A percentile compares a stretch with the other conserved stretches of the same genome.
These are phyloP conservation scores for Schizonepeta tenuifolia DNA, from an alignment of 257 asterid genomes.

Conservation along the genomic window DNA sequence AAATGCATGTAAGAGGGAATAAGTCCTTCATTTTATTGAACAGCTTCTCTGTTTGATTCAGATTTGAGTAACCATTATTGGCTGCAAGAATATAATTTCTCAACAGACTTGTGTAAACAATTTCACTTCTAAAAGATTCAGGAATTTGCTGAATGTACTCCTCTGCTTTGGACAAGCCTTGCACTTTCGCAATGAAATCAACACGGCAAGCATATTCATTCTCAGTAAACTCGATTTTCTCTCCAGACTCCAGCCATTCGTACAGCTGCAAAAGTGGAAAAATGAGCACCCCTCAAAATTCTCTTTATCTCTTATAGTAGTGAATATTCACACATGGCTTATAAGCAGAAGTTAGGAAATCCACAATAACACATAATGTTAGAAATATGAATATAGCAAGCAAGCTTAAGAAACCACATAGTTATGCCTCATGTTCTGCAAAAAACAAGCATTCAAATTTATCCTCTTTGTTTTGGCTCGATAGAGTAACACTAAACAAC, in stretches of 20 bases:
- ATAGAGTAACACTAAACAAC: background rate
- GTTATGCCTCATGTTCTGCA: background rate
- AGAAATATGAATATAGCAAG: no score
- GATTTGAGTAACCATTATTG: no score
- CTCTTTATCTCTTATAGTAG: background rate
- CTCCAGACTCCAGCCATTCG: slow-evolving; percentile 66
- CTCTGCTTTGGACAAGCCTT: slow-evolving; percentile 67
- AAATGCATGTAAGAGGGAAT: slow-evolving; percentile 53
- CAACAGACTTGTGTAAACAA: slow-evolving; percentile 59
- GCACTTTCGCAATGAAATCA: slow-evolving; percentile 70
- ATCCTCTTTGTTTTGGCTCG: background rate
- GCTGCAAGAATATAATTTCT: slow-evolving; percentile 50
- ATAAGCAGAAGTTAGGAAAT: no score
- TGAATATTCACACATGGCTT: no score
- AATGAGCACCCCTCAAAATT: slow-evolving; percentile 7
- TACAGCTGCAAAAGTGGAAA: slow-evolving; percentile 56
- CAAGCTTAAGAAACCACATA: slow-evolving; percentile 6
- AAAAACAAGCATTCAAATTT: slow-evolving; percentile 5
- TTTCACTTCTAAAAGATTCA: slow-evolving; percentile 59
- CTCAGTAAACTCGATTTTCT: slow-evolving; percentile 49
- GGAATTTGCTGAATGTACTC: slow-evolving; percentile 60
- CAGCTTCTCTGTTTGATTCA: slow-evolving; percentile 63
- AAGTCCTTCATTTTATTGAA: slow-evolving; percentile 76
- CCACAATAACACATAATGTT: no score
- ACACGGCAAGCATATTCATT: no score